Percentiles rank a stretch among this genome's conserved stretches.
phyloP scores from a whole-genome alignment of 768 basidiomycete species.

The Amanita fuliginea region DNA sequence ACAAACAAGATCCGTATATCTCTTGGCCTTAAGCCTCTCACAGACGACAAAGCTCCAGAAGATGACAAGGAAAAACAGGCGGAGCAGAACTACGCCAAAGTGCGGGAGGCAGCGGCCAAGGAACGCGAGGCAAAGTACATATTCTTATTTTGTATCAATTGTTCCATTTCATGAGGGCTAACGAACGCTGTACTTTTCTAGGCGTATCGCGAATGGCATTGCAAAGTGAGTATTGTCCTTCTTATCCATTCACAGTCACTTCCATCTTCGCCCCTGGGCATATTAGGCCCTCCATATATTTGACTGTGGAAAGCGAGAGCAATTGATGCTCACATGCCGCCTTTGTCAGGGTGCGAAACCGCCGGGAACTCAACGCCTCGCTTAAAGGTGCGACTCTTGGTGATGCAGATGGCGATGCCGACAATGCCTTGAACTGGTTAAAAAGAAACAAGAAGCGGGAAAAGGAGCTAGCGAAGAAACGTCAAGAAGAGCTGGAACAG shows the following conservation, averaged over 20 bases:
- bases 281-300: conserved; percentile 21
- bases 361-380: conserved; percentile 83
- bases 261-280: conserved; percentile 34
- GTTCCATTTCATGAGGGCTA: conserved; percentile 15
- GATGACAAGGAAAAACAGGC: conserved; percentile 75
- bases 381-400: conserved; percentile 91
- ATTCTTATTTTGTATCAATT: conserved; percentile 3
- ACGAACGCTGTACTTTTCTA: conserved; percentile 20
- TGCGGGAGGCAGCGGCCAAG: conserved; percentile 57
- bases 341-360: conserved; percentile 78
- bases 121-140: conserved; percentile 71
- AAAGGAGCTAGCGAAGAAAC: conserved; percentile 76
- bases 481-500: conserved; percentile 73
- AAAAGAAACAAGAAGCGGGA: conserved; percentile 87
- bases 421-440: conserved; percentile 82
- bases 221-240: conserved; percentile 70
- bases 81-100: conserved; percentile 74
- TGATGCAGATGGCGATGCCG: conserved; percentile 67
- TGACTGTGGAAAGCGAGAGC: conserved; percentile 16
- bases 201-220: conserved; percentile 65
- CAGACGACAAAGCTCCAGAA: conserved; percentile 64
- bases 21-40: conserved; percentile 88
- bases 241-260: conserved; percentile 24
- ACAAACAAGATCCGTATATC: conserved; percentile 94
- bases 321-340: conserved; percentile 31